Conservation (phyloP, 306 rosid genomes). For the Prunus mongolica region DNA sequence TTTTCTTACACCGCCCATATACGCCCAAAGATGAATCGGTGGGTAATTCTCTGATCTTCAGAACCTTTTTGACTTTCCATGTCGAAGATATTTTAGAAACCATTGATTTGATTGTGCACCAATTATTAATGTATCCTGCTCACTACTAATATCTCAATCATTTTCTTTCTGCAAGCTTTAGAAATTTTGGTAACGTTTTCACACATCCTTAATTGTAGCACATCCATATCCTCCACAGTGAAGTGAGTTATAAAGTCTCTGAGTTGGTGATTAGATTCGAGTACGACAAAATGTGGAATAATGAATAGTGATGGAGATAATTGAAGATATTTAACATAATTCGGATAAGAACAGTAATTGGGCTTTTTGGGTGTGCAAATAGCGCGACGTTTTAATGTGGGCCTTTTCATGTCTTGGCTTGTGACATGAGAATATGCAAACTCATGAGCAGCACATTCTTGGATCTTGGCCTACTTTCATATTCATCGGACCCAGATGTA, state of each 20-base stretch:
- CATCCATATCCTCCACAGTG: not conserved
- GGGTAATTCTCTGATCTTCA: not conserved
- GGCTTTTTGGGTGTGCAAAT: not conserved
- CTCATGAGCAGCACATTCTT: not conserved
- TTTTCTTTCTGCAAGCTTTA: not conserved
- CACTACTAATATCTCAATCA: not conserved
- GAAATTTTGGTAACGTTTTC: not conserved
- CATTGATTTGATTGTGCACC: too few species aligned
- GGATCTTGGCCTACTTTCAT: not conserved
- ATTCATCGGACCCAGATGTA: not conserved
- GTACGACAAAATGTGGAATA: too few species aligned
- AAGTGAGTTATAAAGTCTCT: not conserved
- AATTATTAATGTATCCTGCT: too few species aligned
- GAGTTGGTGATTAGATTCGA: not conserved
- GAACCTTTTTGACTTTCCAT: constrained; percentile 23
- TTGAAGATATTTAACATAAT: too few species aligned
- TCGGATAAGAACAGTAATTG: not conserved
- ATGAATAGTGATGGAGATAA: too few species aligned
- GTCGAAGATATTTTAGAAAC: not conserved
- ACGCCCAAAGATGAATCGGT: not conserved
- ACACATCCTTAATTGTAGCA: not conserved
- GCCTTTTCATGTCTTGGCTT: not conserved
- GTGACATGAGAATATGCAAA: not conserved
- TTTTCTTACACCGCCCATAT: too few species aligned
- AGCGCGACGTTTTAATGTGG: not conserved